These are phyloP conservation scores for Saccharum spontaneum DNA, from an alignment of 176 grass and related monocot species.

Conservation along the genomic window DNA sequence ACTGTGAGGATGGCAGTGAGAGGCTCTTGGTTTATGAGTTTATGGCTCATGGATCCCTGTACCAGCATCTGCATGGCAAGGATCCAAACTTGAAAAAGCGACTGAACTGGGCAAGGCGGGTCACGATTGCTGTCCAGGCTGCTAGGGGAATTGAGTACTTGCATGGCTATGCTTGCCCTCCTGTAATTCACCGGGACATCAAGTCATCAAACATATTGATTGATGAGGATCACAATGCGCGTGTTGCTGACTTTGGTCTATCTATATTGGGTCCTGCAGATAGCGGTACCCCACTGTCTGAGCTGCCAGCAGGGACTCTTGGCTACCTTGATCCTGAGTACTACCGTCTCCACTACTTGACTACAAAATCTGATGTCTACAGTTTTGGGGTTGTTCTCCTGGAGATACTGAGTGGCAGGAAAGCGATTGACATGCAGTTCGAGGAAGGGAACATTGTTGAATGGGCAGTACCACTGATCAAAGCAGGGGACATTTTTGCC, in stretches of 20 bases:
- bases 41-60: slow-evolving; percentile 96
- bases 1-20: slow-evolving; percentile 90
- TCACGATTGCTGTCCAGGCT: slow-evolving; percentile 97
- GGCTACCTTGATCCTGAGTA: slow-evolving; percentile 97
- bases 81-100: slow-evolving; percentile 66
- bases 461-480: slow-evolving; percentile 93
- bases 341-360: slow-evolving; percentile 97
- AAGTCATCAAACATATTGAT: slow-evolving; percentile 99
- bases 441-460: slow-evolving; percentile 98
- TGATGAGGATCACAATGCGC: slow-evolving; percentile 95
- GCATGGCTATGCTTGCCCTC: slow-evolving; percentile 98
- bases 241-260: slow-evolving; percentile 90
- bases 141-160: slow-evolving; percentile 93
- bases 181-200: slow-evolving; percentile 95
- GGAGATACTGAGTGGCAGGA: slow-evolving; percentile 89
- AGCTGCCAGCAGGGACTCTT: slow-evolving; percentile 89
- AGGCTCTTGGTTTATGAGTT: slow-evolving; percentile 97
- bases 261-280: slow-evolving; percentile 90
- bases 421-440: slow-evolving; percentile 96
- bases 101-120: slow-evolving; percentile 79
- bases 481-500: slow-evolving; percentile 74
- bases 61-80: slow-evolving; percentile 87
- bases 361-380: slow-evolving; percentile 94
- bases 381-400: slow-evolving; percentile 96
- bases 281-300: slow-evolving; percentile 78